A percentile compares a stretch with the other conserved stretches of the same genome.
Conservation (phyloP, 2,329 filamentous ascomycete species). For the Beauveria caledonica region DNA sequence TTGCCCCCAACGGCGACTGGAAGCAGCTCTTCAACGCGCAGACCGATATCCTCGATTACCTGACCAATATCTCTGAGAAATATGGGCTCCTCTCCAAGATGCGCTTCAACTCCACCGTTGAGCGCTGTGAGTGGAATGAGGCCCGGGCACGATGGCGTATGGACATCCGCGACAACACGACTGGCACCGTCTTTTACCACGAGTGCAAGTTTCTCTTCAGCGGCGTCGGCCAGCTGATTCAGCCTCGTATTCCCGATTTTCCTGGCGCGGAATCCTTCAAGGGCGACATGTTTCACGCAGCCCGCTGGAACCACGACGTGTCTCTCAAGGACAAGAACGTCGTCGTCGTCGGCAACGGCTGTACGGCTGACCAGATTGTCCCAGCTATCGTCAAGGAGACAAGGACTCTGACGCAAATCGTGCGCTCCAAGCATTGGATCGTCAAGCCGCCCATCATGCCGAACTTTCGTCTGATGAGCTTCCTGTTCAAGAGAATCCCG, state of each 20-base stretch:
- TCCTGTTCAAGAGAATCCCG: constrained; percentile 39
- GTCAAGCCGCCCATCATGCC: constrained; percentile 23
- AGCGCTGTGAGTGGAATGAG: constrained; percentile 31
- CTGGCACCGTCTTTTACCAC: constrained; percentile 21
- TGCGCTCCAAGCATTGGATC: constrained; percentile 36
- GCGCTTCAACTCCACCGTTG: constrained; percentile 29
- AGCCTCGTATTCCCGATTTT: constrained; percentile 31
- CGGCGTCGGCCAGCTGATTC: constrained; percentile 26
- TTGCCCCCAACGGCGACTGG: constrained; percentile 54
- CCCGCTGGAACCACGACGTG: constrained; percentile 44
- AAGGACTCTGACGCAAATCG: constrained; percentile 31
- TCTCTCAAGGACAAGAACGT: constrained; percentile 40
- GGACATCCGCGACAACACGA: constrained; percentile 19
- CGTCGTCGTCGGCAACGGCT: constrained; percentile 47
- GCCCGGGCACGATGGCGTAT: constrained; percentile 27
- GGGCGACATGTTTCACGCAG: constrained; percentile 46
- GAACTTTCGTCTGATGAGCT: constrained; percentile 14
- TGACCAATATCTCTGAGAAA: constrained; percentile 41
- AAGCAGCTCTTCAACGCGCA: constrained; percentile 46
- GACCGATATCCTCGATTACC: constrained; percentile 49
- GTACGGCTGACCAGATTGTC: constrained; percentile 46
- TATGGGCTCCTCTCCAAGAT: constrained; percentile 33
- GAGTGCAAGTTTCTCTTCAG: constrained; percentile 33
- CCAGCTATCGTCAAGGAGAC: constrained; percentile 32
- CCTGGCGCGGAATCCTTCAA: constrained; percentile 42